phyloP scores from a whole-genome alignment of 106 monocot species.

The Phalaenopsis equestris region DNA sequence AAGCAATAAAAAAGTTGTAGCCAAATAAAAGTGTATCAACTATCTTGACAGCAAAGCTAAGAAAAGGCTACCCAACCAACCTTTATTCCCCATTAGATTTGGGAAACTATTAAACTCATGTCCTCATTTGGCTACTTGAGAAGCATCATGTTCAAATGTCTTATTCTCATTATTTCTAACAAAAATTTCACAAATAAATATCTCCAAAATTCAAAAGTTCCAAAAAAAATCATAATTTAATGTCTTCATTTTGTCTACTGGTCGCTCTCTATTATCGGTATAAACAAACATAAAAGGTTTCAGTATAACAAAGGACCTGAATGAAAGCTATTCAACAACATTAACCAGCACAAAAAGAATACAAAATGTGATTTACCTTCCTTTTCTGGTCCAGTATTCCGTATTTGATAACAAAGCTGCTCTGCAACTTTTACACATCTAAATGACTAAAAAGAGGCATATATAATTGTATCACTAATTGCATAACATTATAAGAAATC shows the following conservation, averaged over 20 bases:
- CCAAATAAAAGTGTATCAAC: too few relatives aligned
- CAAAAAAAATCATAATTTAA: not conserved
- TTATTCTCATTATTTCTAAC: not conserved
- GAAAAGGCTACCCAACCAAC: too few relatives aligned
- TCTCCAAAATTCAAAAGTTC: not conserved
- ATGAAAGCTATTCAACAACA: not conserved
- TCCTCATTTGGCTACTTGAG: not conserved
- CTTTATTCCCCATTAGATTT: not conserved
- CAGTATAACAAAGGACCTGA: not conserved
- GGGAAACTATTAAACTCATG: not conserved
- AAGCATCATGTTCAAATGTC: not conserved
- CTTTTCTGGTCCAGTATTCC: not conserved
- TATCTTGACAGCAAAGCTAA: too few relatives aligned
- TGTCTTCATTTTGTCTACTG: not conserved
- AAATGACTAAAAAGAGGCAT: not conserved
- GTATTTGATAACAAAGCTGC: not conserved
- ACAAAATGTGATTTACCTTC: not conserved
- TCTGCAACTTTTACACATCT: not conserved
- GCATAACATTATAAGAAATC: not conserved
- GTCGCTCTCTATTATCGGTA: not conserved
- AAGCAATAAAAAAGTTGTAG: too few relatives aligned
- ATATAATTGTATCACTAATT: not conserved
- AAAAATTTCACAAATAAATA: not conserved
- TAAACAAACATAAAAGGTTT: not conserved
- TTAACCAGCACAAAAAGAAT: not conserved